phyloP scores from a whole-genome alignment of 225 moss, liverwort and hornwort genomes.

The Neckera pumila region DNA sequence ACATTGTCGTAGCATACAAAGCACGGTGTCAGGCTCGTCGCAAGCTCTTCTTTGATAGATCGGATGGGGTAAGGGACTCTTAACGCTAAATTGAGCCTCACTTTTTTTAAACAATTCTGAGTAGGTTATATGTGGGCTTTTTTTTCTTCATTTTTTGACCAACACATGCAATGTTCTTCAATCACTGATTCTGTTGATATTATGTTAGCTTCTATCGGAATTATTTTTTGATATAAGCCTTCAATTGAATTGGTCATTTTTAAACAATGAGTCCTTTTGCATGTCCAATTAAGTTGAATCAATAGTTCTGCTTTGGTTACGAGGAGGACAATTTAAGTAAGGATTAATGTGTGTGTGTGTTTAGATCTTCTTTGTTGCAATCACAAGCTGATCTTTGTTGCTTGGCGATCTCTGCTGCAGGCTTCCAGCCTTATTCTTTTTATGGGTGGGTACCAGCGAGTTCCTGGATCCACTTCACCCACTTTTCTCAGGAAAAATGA shows the following conservation, averaged over 20 bases:
- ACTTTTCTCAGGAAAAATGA: slow-evolving; percentile 23
- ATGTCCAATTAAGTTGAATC: background rate
- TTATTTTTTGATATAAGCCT: background rate
- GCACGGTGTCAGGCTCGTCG: slow-evolving; percentile 43
- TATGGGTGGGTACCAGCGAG: slow-evolving; percentile 16
- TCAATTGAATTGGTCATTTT: background rate
- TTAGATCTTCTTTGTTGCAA: background rate
- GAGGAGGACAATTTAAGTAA: background rate
- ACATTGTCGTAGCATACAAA: slow-evolving; percentile 47
- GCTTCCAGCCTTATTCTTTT: slow-evolving; percentile 8
- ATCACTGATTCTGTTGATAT: background rate
- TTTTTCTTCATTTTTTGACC: background rate
- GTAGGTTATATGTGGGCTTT: background rate
- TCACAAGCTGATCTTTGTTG: background rate
- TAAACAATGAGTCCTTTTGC: background rate
- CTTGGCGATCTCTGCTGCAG: background rate
- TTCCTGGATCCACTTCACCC: slow-evolving; percentile 21
- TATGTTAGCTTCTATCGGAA: background rate
- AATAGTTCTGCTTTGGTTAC: background rate
- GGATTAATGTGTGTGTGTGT: background rate
- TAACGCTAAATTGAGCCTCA: background rate
- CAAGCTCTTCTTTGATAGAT: slow-evolving; percentile 31
- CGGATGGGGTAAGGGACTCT: slow-evolving; percentile 9
- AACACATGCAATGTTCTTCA: background rate
- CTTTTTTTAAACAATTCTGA: background rate